These are phyloP conservation scores for Calamus simplicifolius DNA, from an alignment of 176 grass and related monocot genomes.

Conservation along the genomic window DNA sequence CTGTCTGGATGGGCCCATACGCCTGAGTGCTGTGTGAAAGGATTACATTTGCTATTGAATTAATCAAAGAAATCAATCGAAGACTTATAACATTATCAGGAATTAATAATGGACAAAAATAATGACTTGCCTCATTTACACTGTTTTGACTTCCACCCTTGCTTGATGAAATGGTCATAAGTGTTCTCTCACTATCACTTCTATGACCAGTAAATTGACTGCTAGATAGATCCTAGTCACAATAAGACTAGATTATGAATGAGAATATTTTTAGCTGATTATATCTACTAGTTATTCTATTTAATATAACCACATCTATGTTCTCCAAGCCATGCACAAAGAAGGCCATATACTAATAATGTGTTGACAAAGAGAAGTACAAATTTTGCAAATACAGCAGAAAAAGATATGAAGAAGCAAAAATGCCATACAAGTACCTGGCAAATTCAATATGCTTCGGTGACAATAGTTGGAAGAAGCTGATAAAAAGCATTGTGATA, in stretches of 20 bases:
- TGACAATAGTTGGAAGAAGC: too few species aligned
- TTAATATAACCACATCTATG: background rate
- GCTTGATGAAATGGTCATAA: conserved; percentile 59
- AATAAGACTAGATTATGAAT: conserved; percentile 6
- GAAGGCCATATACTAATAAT: too few species aligned
- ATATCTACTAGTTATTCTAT: conserved; percentile 1
- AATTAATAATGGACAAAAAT: conserved; percentile 15
- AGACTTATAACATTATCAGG: conserved; percentile 8
- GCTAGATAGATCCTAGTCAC: conserved; percentile 54
- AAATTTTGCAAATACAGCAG: too few species aligned
- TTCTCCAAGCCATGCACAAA: background rate
- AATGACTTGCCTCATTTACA: conserved; percentile 54
- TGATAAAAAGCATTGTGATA: too few species aligned
- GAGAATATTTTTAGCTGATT: background rate
- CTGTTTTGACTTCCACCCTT: conserved; percentile 25
- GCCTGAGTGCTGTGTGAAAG: conserved; percentile 43
- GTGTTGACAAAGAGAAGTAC: too few species aligned
- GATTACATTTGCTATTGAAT: conserved; percentile 18
- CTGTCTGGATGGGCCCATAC: conserved; percentile 70
- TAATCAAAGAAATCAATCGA: too few species aligned
- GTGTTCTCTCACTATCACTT: conserved; percentile 62
- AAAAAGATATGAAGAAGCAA: too few species aligned
- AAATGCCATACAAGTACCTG: too few species aligned
- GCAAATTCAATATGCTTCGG: too few species aligned
- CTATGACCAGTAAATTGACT: conserved; percentile 37